phyloP scores from a whole-genome alignment of 2,329 filamentous ascomycete genomes.

The Mollisia scopiformis region DNA sequence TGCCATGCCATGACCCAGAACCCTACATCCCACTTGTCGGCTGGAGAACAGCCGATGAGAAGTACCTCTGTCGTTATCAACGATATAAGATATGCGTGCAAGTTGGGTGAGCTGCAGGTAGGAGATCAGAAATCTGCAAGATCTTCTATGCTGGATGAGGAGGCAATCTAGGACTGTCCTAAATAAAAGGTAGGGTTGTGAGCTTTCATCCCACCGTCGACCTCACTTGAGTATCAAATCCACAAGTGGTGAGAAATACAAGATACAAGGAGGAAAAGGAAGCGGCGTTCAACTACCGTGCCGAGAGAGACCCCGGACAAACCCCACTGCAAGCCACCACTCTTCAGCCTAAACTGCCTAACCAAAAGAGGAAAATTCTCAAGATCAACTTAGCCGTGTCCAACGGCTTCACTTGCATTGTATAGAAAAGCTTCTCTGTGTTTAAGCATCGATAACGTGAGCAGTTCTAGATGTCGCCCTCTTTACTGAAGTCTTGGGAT shows the following conservation, averaged over 20 bases:
- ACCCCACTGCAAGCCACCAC: background rate
- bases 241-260: background rate
- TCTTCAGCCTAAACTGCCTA: background rate
- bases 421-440: background rate
- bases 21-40: background rate
- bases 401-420: background rate
- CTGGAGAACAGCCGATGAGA: background rate
- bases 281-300: background rate
- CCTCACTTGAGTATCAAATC: background rate
- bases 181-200: too few species aligned
- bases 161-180: too few species aligned
- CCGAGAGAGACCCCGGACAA: background rate
- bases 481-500: too few species aligned
- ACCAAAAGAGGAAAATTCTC: background rate
- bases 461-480: background rate
- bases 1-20: background rate
- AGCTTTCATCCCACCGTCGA: background rate
- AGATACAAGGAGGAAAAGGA: background rate
- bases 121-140: too few species aligned
- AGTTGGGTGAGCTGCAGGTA: background rate
- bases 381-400: background rate
- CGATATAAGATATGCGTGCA: background rate
- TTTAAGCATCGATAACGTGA: background rate
- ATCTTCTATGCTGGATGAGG: too few species aligned
- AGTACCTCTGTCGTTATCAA: background rate